Evolutionary conservation across 1,139 yeast species (phyloP).

Genomic region (Wickerhamiella pararugosa): DNA sequence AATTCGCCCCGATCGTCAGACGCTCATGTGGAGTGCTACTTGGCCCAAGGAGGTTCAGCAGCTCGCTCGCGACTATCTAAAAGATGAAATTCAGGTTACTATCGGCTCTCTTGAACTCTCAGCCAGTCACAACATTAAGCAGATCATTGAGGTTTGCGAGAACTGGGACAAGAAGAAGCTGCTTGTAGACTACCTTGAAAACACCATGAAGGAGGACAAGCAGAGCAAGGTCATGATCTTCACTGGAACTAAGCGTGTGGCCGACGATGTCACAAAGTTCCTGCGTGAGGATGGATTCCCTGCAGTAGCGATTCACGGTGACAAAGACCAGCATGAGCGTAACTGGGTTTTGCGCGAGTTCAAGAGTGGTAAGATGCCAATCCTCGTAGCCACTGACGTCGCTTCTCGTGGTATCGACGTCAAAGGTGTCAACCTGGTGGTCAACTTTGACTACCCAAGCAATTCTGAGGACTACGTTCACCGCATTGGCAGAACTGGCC

Average conservation of each 20-base stretch:
- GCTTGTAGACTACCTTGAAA: slow-evolving; percentile 67
- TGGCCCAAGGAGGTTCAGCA: slow-evolving; percentile 98
- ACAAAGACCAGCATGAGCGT: slow-evolving; percentile 93
- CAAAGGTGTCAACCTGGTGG: slow-evolving; percentile 85
- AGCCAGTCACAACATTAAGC: slow-evolving; percentile 93
- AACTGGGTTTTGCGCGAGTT: slow-evolving; percentile 96
- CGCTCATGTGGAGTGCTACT: slow-evolving; percentile 99
- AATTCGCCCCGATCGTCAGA: slow-evolving; percentile 95
- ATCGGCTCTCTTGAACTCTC: slow-evolving; percentile 90
- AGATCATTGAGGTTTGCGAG: slow-evolving; percentile 76
- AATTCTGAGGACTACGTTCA: slow-evolving; percentile 96
- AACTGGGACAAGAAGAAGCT: slow-evolving; percentile 93
- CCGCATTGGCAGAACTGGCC: slow-evolving; percentile 95
- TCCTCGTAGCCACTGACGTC: slow-evolving; percentile 98
- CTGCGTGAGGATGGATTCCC: slow-evolving; percentile 98
- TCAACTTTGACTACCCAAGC: slow-evolving; percentile 95
- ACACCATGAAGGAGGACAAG: slow-evolving; percentile 56
- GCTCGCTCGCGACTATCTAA: slow-evolving; percentile 70
- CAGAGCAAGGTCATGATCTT: slow-evolving; percentile 71
- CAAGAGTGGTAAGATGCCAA: slow-evolving; percentile 81
- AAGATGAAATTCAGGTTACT: slow-evolving; percentile 90
- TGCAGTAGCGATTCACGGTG: slow-evolving; percentile 98
- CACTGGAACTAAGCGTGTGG: slow-evolving; percentile 91
- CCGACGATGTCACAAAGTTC: slow-evolving; percentile 86
- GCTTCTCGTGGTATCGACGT: slow-evolving; percentile 99